Conservation (phyloP, 106 monocot species). For the Platanthera guangdongensis region DNA sequence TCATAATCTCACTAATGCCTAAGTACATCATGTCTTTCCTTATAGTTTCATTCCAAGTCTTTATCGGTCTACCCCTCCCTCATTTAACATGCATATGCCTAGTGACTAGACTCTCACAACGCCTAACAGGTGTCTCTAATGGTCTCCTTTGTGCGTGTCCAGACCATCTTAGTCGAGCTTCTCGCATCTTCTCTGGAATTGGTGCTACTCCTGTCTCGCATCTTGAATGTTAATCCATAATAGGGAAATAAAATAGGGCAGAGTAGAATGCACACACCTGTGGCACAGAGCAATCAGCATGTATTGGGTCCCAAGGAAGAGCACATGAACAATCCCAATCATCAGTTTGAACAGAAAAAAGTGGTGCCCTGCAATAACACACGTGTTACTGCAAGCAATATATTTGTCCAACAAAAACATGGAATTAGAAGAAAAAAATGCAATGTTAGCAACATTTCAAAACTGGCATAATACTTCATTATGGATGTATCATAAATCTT, state of each 20-base stretch:
- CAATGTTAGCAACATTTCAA: not conserved
- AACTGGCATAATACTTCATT: not conserved
- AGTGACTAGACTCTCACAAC: too few species aligned
- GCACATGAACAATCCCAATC: constrained; percentile 95
- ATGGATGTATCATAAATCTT: not conserved
- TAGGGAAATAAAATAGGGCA: not conserved
- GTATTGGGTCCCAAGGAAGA: constrained; percentile 76
- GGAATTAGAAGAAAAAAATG: not conserved
- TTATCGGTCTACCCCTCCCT: too few species aligned
- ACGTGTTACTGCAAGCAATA: not conserved
- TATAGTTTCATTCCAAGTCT: too few species aligned
- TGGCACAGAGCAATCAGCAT: constrained; percentile 95
- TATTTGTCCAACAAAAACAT: not conserved
- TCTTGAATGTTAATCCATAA: not conserved
- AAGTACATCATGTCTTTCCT: too few species aligned
- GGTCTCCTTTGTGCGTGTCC: too few species aligned
- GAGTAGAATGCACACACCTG: constrained; percentile 38
- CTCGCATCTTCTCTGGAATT: too few species aligned
- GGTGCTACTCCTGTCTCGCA: too few species aligned
- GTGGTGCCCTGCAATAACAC: constrained; percentile 52
- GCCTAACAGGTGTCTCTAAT: too few species aligned
- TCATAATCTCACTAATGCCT: too few species aligned
- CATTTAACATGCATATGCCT: too few species aligned
- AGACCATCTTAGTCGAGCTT: too few species aligned
- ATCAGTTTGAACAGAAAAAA: constrained; percentile 65